Evolutionary conservation across 192 early-diverging fungal species (phyloP), one percentile per base, ranked within the genome.

Genomic region (Thamnidium elegans): DNA sequence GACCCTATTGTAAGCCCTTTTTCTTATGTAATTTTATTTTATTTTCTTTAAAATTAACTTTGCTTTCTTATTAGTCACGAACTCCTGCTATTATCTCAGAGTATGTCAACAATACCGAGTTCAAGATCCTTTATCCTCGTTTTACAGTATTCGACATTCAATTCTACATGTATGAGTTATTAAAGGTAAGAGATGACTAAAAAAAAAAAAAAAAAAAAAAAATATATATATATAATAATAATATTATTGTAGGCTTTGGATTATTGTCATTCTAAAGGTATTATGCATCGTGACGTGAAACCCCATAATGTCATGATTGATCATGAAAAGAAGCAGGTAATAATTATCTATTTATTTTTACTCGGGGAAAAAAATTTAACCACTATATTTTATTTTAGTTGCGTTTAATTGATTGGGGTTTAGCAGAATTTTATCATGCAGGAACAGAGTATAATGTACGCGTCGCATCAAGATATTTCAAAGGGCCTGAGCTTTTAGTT

Each of bases 291-390:
- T 51, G 97, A 99, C 76, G 96, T 99, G 67, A 99, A 99, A 77
- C 97, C 97, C 20, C 96, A 95, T 79, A 97, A 97, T 63, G 94
- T 99, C 21, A 99, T 99, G 97, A 99, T 99, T 72, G 97, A 99
- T 73, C 95, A 99, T 67, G 90, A 92, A 73, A 91, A 92, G 73
- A 88, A 93, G 63, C 89, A 88, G 71, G 82, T 84, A 72, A 39
- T 19, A 15, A 14, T 14, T 58, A 44, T 44, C 1, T 17, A 1
- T n/a, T 17, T 13, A 11, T 23, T 7, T 26, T 34, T 17, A 17
- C 23, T 39, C 14, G 0, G 48, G 1, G 1, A 43, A 20, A 47
- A 15, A 34, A 14, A 54, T 0, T 11, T 30, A 19, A 20, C 8
- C 7, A 20, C 19, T 42, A 36, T 45, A 9, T 62, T 30, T 62